Evolutionary conservation across 164 flowering plant species (phyloP).

Genomic region (Vitis rupestris): DNA sequence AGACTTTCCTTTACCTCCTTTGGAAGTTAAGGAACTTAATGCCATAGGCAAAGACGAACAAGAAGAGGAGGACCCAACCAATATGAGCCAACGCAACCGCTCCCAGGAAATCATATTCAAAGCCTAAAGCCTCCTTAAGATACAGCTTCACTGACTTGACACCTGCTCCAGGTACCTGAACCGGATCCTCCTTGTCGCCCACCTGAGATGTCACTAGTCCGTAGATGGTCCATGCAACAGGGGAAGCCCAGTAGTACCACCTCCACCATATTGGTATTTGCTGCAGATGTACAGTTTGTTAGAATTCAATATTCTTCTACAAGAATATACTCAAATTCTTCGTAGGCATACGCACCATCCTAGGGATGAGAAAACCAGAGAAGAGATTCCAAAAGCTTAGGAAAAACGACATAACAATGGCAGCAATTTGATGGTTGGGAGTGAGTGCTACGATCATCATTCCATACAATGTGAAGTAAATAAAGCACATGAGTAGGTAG

Average conservation of each 20-base stretch:
- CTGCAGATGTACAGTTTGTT: slow-evolving; percentile 19
- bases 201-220: slow-evolving; percentile 48
- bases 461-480: slow-evolving; percentile 49
- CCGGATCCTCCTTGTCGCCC: slow-evolving; percentile 20
- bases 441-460: slow-evolving; percentile 58
- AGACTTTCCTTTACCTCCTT: slow-evolving; percentile 30
- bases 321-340: not conserved
- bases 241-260: slow-evolving; percentile 61
- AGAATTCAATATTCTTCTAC: not conserved
- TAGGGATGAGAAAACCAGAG: slow-evolving; percentile 48
- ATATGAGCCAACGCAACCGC: slow-evolving; percentile 40
- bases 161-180: slow-evolving; percentile 21
- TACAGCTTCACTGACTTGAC: slow-evolving; percentile 19
- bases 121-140: slow-evolving; percentile 25
- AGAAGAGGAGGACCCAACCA: slow-evolving; percentile 37
- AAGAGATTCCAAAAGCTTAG: slow-evolving; percentile 53
- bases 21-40: slow-evolving; percentile 56
- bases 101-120: slow-evolving; percentile 35
- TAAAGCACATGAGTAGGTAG: slow-evolving; percentile 35
- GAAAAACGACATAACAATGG: slow-evolving; percentile 45
- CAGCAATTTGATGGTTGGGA: slow-evolving; percentile 43
- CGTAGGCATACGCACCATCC: slow-evolving; percentile 23
- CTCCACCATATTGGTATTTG: slow-evolving; percentile 61
- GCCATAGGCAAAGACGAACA: slow-evolving; percentile 44
- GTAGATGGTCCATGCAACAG: slow-evolving; percentile 54